Conservation (phyloP, 164 flowering plant genomes). For the Euptelea pleiosperma region DNA sequence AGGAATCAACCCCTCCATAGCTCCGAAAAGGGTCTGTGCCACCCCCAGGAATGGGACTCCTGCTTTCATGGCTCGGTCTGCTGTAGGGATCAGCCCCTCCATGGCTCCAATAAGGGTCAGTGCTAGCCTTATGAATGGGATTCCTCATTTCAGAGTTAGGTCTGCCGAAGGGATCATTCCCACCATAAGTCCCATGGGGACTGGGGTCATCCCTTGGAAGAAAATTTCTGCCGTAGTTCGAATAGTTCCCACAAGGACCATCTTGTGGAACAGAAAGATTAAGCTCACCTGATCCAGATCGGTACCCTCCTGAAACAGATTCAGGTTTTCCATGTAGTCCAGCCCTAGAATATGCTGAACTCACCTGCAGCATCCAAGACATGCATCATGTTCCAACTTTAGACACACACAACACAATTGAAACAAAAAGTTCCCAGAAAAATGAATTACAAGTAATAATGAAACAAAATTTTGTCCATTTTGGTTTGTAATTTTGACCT, state of each 20-base stretch:
- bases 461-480: too few species aligned
- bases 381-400: not conserved
- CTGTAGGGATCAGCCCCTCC: conserved; percentile 12
- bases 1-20: conserved; percentile 8
- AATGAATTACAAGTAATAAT: too few species aligned
- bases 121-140: too few species aligned
- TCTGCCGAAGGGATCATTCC: too few species aligned
- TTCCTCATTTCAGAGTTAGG: too few species aligned
- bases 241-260: conserved; percentile 10
- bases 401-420: not conserved
- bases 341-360: conserved; percentile 14
- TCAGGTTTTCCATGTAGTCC: conserved; percentile 14
- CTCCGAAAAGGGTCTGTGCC: conserved; percentile 4
- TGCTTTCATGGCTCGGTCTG: conserved; percentile 12
- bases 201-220: conserved; percentile 8
- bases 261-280: conserved; percentile 10
- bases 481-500: too few species aligned
- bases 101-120: conserved; percentile 8
- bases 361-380: conserved; percentile 19
- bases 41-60: conserved; percentile 4
- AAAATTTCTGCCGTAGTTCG: conserved; percentile 2
- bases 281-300: conserved; percentile 10
- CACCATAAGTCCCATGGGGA: conserved; percentile 3
- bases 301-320: conserved; percentile 12
- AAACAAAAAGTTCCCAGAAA: too few species aligned